Conservation (phyloP, 225 moss, liverwort and hornwort species). For the Marchantia polymorpha region DNA sequence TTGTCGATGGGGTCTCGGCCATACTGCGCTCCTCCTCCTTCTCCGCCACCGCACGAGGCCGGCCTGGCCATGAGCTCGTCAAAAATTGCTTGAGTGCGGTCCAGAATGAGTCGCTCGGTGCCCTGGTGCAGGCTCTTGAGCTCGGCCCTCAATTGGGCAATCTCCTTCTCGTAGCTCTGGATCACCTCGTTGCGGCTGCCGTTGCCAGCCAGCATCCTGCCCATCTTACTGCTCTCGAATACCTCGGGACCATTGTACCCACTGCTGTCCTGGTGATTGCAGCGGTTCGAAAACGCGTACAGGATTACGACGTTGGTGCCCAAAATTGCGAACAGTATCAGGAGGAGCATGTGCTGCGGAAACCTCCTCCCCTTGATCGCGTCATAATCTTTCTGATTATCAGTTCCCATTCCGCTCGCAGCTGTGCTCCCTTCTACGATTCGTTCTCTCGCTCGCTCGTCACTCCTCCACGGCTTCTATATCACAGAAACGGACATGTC, state of each 20-base stretch:
- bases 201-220: constrained; percentile 12
- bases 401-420: constrained; percentile 25
- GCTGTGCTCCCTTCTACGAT: neutral
- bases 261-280: constrained; percentile 10
- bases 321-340: constrained; percentile 18
- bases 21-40: neutral
- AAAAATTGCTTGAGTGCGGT: constrained; percentile 36
- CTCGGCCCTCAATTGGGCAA: constrained; percentile 32
- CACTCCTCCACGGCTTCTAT: no score
- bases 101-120: constrained; percentile 34
- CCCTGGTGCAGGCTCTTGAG: constrained; percentile 32
- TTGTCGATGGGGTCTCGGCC: neutral
- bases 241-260: neutral
- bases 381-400: constrained; percentile 36
- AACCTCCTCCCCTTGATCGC: constrained; percentile 11
- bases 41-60: constrained; percentile 5
- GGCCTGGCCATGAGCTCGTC: constrained; percentile 40
- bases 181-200: constrained; percentile 11
- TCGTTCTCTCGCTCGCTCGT: no score
- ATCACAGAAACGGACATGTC: no score
- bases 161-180: constrained; percentile 17
- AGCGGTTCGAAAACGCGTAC: constrained; percentile 27
- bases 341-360: constrained; percentile 20
- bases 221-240: neutral
- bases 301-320: constrained; percentile 28